These are phyloP conservation scores for Penicillium sp. DNA, from an alignment of 2,329 filamentous ascomycete species.

Conservation along the genomic window DNA sequence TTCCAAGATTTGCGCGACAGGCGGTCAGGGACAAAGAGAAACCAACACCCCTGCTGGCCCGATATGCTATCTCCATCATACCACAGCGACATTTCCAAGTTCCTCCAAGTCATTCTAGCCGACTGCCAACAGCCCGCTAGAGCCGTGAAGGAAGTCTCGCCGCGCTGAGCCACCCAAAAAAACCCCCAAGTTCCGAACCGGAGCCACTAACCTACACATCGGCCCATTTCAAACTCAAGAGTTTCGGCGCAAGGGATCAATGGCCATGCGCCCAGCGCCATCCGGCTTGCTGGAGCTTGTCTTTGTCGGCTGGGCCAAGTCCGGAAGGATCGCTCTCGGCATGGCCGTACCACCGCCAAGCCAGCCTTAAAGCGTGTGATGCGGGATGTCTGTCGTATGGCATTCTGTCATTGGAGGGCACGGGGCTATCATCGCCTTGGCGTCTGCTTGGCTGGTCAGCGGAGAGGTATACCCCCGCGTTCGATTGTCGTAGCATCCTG, in stretches of 20 bases:
- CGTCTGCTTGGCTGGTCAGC: conserved; percentile 23
- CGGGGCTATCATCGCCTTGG: conserved; percentile 23
- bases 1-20: no score
- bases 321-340: conserved; percentile 13
- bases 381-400: conserved; percentile 12
- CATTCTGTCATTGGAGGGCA: conserved; percentile 15
- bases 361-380: conserved; percentile 5
- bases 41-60: no score
- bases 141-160: background rate
- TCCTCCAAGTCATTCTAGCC: background rate
- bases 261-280: conserved; percentile 3
- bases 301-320: conserved; percentile 11
- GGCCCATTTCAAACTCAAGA: background rate
- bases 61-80: no score
- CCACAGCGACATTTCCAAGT: no score
- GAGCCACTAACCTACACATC: background rate
- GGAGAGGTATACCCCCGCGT: conserved; percentile 18
- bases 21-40: no score
- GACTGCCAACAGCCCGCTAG: background rate
- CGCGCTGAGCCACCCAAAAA: background rate
- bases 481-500: conserved; percentile 8
- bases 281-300: conserved; percentile 3
- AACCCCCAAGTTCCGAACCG: background rate
- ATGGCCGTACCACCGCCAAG: conserved; percentile 14
- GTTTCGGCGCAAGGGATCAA: conserved; percentile 11